Base-by-base conservation (phyloP, 2,329 filamentous ascomycete species). In the Sordariomycetes sp. region DNA sequence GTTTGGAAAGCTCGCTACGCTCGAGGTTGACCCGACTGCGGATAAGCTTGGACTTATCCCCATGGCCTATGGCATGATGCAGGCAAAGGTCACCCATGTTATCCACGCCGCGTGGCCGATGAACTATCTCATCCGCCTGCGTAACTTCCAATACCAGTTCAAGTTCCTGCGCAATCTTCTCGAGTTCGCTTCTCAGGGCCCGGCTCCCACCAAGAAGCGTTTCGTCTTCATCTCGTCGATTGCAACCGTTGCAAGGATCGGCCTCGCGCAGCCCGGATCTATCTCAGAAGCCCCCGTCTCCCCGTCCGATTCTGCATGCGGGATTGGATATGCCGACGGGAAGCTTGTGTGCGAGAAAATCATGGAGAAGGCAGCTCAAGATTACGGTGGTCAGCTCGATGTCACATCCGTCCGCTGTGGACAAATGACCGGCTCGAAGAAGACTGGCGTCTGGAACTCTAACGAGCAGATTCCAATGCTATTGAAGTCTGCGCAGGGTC, bases 221-320 rank as follows among this genome's bases (percentile, higher is more conserved):
- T 39, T 55, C 23, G 32, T 53, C 4, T 55, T 55, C 36, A 35
- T 48, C 8, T 54, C 50, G 3, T 54, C 52, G 2, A 53, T 55
- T 24, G 49, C 51, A 7, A 47, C 45, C 8, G 45, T 49, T 3
- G 41, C 39, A n/a, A 35, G 35, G 24, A 5, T 39, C 16, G 38
- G 39, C 8, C 33, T 43, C 7, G 20, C 11, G 4, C 39, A 20
- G 17, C 31, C 33, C 8, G 37, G 39, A 16, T 18, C 20, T 17
- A 42, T 46, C n/a, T 28, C 37, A 11, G 25, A 28, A 16, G 2
- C 35, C 3, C 42, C 42, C 7, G 42, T 40, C 1, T 29, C 37
- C 4, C 34, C 37, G 4, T 36, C 29, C n/a, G 38, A 41, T 10
- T 38, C 34, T 4, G 38, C 42, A 3, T 44, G 39, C 23, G 40